Base-by-base conservation (phyloP, 2,329 filamentous ascomycete genomes). In the Teratosphaeria viscida region DNA sequence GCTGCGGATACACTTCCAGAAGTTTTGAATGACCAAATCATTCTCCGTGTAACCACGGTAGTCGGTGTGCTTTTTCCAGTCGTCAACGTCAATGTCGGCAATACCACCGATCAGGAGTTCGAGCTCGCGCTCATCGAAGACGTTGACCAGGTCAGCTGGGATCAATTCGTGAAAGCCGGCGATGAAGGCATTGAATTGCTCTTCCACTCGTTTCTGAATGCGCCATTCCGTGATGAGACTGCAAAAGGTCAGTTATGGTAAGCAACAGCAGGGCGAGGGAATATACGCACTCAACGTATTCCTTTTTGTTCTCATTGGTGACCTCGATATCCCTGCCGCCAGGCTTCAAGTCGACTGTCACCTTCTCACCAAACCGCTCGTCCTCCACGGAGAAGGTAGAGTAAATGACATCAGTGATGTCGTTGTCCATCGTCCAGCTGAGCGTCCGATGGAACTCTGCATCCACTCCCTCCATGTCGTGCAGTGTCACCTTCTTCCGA, bases 51-150 rank as follows among this genome's bases (percentile, higher is more conserved):
- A 99, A 58, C 94, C 94, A 68, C 94, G 88, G 76, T 99, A 99
- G 72, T 99, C 94, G 54, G 94, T 99, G 78, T 99, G 94, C 81
- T 99, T 99, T 87, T 99, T 97, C 94, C 94, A 99, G 76, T 99
- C 94, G 62, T 99, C 94, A 16, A 99, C 92, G 71, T 99, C 94
- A 67, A 99, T 99, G 76, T 99, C 94, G n/a, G 94, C 94, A 68
- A 99, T 99, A 82, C 94, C 94, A 66, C 94, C 94, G 71, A 99
- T 97, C 67, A 99, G 82, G 66, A 99, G 78, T 76, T 99, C 94
- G 55, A 99, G 81, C 76, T 99, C 94, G 69, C 94, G 89, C 80
- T 99, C 94, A 71, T 99, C 94, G 70, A 99, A 99, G 49, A 99
- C 94, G 69, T 96, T 97, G 76, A 99, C 92, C 56, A 99, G 83